Percentiles rank a stretch among this genome's conserved stretches.
These are phyloP conservation scores for Omphalea diandra DNA, from an alignment of 441 rosid genomes.

Conservation along the genomic window DNA sequence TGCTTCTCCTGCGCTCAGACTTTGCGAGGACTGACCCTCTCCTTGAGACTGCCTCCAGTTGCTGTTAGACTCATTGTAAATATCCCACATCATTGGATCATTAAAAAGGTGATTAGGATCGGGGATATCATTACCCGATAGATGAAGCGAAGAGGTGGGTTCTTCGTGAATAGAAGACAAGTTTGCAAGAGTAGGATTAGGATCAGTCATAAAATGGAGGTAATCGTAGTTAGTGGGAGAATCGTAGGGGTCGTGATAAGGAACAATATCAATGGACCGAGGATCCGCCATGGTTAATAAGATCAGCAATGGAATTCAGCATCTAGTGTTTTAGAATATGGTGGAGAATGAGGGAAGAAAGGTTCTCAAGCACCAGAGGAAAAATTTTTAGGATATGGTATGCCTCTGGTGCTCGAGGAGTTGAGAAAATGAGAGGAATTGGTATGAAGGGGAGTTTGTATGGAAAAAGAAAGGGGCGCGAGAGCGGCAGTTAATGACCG, in stretches of 20 bases:
- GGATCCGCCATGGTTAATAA: slow-evolving; percentile 41
- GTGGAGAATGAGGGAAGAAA: neutral
- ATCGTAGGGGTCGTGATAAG: slow-evolving; percentile 36
- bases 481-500: slow-evolving; percentile 48
- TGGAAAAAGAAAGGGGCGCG: slow-evolving; percentile 28
- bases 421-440: neutral
- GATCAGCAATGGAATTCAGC: neutral
- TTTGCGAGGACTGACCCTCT: slow-evolving; percentile 23
- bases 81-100: slow-evolving; percentile 23
- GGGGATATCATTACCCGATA: neutral
- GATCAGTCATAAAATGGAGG: slow-evolving; percentile 16
- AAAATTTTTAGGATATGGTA: no score
- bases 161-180: slow-evolving; percentile 15
- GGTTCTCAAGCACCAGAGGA: slow-evolving; percentile 32
- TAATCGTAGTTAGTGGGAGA: slow-evolving; percentile 27
- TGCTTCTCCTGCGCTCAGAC: neutral
- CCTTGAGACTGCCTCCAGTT: neutral
- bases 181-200: slow-evolving; percentile 26
- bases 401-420: slow-evolving; percentile 29
- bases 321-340: neutral
- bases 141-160: neutral
- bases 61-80: neutral
- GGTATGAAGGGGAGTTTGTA: neutral
- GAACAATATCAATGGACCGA: slow-evolving; percentile 19
- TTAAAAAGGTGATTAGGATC: slow-evolving; percentile 11